Evolutionary conservation across 176 grass and related monocot genomes (phyloP), one percentile per base, ranked within the genome.

Genomic region (Chrysopogon serrulatus): DNA sequence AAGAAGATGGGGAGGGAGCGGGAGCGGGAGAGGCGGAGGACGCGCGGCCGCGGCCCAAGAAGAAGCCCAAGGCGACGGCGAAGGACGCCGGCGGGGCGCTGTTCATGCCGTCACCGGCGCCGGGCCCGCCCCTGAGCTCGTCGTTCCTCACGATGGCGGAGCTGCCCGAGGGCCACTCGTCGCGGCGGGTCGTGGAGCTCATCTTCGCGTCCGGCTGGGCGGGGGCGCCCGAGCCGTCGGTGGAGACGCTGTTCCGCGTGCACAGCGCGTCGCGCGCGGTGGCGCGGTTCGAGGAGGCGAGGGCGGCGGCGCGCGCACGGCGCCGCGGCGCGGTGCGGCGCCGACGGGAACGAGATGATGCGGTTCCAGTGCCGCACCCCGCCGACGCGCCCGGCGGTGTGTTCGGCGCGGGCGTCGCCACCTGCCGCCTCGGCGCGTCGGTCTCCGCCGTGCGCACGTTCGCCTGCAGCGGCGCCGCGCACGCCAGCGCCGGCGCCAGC

Each of bases 291-390:
- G 91, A 93, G 85, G 91, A 93, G 40, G 79, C 82, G 17, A 69
- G 91, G 42, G 69, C 68, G 0, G 82, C 85, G 0, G 91, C 84
- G 91, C 11, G 81, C 82, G 8, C 88, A 76, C 73, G 87, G 85
- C 37, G 76, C 73, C 3, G 78, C 88, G 16, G 88, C 91, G 34
- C 85, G 91, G 32, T 87, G 88, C 81, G 88, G 85, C 35, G 91
- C 88, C 60, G 91, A 93, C 73, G 91, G 88, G 73, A 93, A 93
- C 49, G 91, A 90, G 91, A 90, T 93, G 88, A 90, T 93, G 85
- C 85, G 91, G 26, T 93, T 93, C 85, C 88, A 90, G 66, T 85
- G 85, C 82, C 57, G 71, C 65, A 37, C 78, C 2, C 31, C 62
- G 44, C 41, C 1, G 36, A 47, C 39, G 31, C 10, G 23, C 68